Evolutionary conservation across 176 grass and related monocot genomes (phyloP), one percentile per base, ranked within the genome.

Genomic region (Zizania latifolia): DNA sequence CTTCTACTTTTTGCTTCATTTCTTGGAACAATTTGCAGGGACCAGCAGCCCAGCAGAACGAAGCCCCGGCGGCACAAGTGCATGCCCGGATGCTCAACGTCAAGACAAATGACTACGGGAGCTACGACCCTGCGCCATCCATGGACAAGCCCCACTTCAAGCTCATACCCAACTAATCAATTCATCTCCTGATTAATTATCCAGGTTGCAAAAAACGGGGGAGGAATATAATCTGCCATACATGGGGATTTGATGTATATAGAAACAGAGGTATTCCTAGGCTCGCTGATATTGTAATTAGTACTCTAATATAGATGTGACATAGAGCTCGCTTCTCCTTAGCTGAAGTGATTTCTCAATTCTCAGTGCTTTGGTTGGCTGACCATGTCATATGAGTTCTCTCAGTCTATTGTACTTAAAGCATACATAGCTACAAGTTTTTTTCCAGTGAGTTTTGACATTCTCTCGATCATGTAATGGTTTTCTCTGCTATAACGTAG

Each of bases 121-220:
- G 70, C 23, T 86, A 86, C 28, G 76, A 86, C 33, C 83, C 70
- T 27, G 50, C 83, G 31, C 83, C 83, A 26, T 53, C 83, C 70
- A 79, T 80, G 76, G 77, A 86, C 4, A 86, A 80, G 77, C 83
- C 83, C 1, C 83, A 74, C 61, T 86, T 26, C 77, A 86, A 86
- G 70, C 61, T 75, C 70, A 86, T 86, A 80, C 83, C 83, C 32
- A 86, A 86, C 62, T 86, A 65, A 79, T 19, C 12, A 40, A 40
- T 40, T 36, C 34, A n/a, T n/a, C 44, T 32, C 33, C 13, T 17
- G 70, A 39, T 70, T 44, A 41, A 39, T 70, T 44, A 41, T 70
- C 64, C 17, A 62, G 19, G 28, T 62, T 51, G 22, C 68, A 13
- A 33, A 14, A 53, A 19, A 7, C n/a, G 13, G 28, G 26, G 3